Evolutionary conservation across 495 filamentous ascomycete genomes (phyloP).

Genomic region (Usnea hakonensis): DNA sequence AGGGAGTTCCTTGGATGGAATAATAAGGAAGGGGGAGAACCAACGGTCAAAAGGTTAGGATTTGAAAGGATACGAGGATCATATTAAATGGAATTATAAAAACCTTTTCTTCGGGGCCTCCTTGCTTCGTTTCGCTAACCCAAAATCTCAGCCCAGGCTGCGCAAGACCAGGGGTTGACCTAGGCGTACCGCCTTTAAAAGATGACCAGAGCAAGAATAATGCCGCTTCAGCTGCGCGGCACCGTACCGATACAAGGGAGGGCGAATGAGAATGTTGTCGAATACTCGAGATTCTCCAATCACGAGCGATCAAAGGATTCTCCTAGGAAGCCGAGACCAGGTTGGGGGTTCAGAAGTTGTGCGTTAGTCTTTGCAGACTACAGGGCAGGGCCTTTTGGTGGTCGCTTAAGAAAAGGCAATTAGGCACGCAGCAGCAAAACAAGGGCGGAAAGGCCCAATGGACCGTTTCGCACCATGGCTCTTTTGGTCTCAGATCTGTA

Average conservation of each 20-base stretch:
- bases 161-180: conserved; percentile 12
- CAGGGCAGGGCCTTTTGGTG: conserved; percentile 14
- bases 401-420: conserved; percentile 23
- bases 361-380: conserved; percentile 16
- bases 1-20: conserved; percentile 1
- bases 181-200: conserved; percentile 6
- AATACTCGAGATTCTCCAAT: conserved; percentile 15
- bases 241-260: conserved; percentile 14
- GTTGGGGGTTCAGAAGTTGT: conserved; percentile 14
- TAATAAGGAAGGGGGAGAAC: background rate
- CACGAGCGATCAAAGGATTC: conserved; percentile 11
- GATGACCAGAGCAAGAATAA: conserved; percentile 10
- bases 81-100: background rate
- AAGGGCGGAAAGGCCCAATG: no score
- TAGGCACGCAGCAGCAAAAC: no score
- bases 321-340: conserved; percentile 14
- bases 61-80: conserved; percentile 3
- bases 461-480: conserved; percentile 1
- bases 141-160: conserved; percentile 11
- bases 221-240: conserved; percentile 17
- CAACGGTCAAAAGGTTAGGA: background rate
- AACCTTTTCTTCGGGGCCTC: conserved; percentile 6
- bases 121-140: background rate
- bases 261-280: conserved; percentile 16
- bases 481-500: conserved; percentile 18